These are phyloP conservation scores for Termitomyces sp. DNA, from an alignment of 768 basidiomycete genomes.

Conservation along the genomic window DNA sequence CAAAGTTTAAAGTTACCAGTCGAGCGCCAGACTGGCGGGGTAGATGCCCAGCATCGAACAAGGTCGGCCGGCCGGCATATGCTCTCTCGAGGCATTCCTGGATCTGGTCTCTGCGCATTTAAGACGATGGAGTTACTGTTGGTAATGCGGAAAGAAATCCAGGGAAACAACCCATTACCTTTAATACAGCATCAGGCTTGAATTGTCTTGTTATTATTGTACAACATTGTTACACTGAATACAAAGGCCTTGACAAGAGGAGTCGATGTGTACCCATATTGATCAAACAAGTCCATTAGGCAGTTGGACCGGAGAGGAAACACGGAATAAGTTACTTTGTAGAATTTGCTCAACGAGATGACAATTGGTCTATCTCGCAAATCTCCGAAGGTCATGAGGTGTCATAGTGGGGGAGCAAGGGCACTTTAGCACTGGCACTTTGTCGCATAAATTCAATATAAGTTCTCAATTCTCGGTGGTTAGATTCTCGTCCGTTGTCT, in stretches of 20 bases:
- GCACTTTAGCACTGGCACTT: too few relatives aligned
- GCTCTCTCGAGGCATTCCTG: not conserved
- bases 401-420: too few relatives aligned
- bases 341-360: not conserved
- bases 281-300: too few relatives aligned
- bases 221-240: not conserved
- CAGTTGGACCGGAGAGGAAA: not conserved
- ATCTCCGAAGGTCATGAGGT: too few relatives aligned
- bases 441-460: conserved; percentile 93
- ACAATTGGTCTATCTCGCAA: too few relatives aligned
- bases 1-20: conserved; percentile 2
- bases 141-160: too few relatives aligned
- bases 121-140: not conserved
- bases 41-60: not conserved
- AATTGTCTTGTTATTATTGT: not conserved
- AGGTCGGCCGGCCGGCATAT: not conserved
- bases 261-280: not conserved
- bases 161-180: not conserved
- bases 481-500: conserved; percentile 97
- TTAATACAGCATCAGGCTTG: not conserved
- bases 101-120: not conserved
- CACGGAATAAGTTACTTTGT: too few relatives aligned
- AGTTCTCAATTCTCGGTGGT: conserved; percentile 96
- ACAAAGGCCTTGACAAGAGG: too few relatives aligned
- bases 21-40: not conserved